Conservation (phyloP, 2,329 filamentous ascomycete species). For the Aspergillus versicolor region DNA sequence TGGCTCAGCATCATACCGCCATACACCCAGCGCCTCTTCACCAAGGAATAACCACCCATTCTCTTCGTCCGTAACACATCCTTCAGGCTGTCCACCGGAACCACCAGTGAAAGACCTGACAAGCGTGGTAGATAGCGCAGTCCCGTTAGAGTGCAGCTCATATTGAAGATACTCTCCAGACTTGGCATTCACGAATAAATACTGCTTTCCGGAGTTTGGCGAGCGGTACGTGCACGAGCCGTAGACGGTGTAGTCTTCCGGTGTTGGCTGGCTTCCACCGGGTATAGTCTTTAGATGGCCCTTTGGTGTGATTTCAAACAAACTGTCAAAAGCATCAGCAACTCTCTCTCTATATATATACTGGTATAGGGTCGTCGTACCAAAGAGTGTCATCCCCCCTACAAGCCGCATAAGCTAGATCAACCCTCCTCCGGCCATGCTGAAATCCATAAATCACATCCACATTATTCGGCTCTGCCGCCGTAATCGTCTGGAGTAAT, state of each 20-base stretch:
- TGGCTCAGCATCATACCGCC: slow-evolving; percentile 9
- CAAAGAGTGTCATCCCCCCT: slow-evolving; percentile 10
- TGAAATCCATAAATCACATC: slow-evolving; percentile 7
- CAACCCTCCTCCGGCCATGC: neutral
- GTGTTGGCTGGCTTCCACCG: neutral
- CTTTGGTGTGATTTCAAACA: neutral
- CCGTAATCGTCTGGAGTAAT: slow-evolving; percentile 3
- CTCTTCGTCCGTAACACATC: slow-evolving; percentile 7
- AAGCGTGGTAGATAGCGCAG: neutral
- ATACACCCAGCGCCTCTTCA: slow-evolving; percentile 6
- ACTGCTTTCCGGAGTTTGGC: neutral
- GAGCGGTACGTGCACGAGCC: slow-evolving; percentile 11
- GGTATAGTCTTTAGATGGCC: neutral
- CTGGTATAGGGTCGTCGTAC: too few species aligned
- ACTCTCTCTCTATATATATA: too few species aligned
- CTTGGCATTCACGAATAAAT: slow-evolving; percentile 8
- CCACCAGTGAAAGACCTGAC: slow-evolving; percentile 5
- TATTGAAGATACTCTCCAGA: slow-evolving; percentile 2
- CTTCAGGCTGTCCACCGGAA: slow-evolving; percentile 2
- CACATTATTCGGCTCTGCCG: slow-evolving; percentile 9
- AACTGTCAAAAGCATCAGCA: too few species aligned
- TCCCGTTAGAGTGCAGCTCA: slow-evolving; percentile 2
- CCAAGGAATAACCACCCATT: slow-evolving; percentile 4
- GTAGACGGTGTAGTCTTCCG: slow-evolving; percentile 5
- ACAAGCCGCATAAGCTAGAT: slow-evolving; percentile 8